Conservation (phyloP, 2,329 filamentous ascomycete genomes). For the Ophiostoma populinum region DNA sequence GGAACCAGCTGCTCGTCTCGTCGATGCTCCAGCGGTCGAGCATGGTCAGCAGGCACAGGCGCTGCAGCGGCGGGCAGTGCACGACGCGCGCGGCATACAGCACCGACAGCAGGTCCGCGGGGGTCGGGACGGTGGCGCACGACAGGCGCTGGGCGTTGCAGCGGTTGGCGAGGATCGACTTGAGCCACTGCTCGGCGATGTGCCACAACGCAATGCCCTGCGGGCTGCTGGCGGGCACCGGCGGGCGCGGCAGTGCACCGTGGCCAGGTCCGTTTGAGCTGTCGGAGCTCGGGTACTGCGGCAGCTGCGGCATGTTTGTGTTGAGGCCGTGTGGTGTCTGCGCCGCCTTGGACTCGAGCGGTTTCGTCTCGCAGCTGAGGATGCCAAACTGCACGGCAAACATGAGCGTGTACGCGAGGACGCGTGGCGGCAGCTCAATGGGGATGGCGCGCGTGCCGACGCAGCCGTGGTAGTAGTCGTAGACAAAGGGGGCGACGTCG, state of each 20-base stretch:
- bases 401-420: slow-evolving; percentile 8
- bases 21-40: slow-evolving; percentile 9
- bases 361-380: background rate
- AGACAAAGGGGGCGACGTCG: background rate
- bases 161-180: slow-evolving; percentile 3
- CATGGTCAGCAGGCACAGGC: slow-evolving; percentile 5
- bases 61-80: slow-evolving; percentile 4
- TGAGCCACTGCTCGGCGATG: slow-evolving; percentile 6
- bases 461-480: slow-evolving; percentile 1
- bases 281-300: too few species aligned
- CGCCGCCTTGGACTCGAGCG: too few species aligned
- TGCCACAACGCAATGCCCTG: background rate
- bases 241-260: background rate
- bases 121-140: background rate
- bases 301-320: too few species aligned
- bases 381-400: slow-evolving; percentile 9
- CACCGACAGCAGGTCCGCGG: slow-evolving; percentile 6
- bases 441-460: slow-evolving; percentile 2
- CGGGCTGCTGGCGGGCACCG: background rate
- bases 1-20: slow-evolving; percentile 1
- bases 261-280: too few species aligned
- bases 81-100: slow-evolving; percentile 9
- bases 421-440: slow-evolving; percentile 6
- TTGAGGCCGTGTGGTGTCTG: too few species aligned
- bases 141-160: slow-evolving; percentile 1